Percentiles rank a stretch among this genome's conserved stretches.
Conservation (phyloP, 2,329 filamentous ascomycete genomes). For the Cytospora paraplurivora region DNA sequence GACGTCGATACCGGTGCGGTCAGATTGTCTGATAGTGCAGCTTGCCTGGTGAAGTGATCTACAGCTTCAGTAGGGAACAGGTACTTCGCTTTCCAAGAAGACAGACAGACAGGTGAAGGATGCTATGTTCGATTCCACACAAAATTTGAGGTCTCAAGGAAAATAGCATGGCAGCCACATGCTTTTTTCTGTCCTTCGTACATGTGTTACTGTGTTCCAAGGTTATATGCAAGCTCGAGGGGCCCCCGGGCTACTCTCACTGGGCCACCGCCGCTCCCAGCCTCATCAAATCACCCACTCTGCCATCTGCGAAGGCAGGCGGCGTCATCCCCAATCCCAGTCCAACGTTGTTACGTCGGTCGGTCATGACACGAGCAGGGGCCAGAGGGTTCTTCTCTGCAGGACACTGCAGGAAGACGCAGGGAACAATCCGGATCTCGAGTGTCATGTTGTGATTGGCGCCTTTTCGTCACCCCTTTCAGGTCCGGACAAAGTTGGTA, state of each 20-base stretch:
- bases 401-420: slow-evolving; percentile 2
- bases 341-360: slow-evolving; percentile 10
- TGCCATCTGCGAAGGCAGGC: neutral
- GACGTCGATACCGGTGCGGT: too few relatives aligned
- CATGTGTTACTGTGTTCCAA: slow-evolving; percentile 8
- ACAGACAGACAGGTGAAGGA: neutral
- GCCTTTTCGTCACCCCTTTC: slow-evolving; percentile 11
- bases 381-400: neutral
- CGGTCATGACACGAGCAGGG: slow-evolving; percentile 12
- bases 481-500: neutral
- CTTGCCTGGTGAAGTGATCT: neutral
- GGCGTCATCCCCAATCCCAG: slow-evolving; percentile 11
- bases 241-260: neutral
- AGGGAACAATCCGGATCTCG: slow-evolving; percentile 7
- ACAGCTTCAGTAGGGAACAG: neutral
- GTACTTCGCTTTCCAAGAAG: neutral
- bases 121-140: neutral
- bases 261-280: slow-evolving; percentile 2
- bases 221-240: slow-evolving; percentile 11
- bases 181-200: neutral
- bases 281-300: slow-evolving; percentile 18
- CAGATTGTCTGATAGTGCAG: too few relatives aligned
- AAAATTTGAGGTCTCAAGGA: slow-evolving; percentile 9
- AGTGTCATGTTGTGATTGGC: slow-evolving; percentile 18
- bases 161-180: slow-evolving; percentile 18